Percentiles rank a stretch among this genome's conserved stretches.
Conservation (phyloP, 768 basidiomycete genomes). For the Russula lepida region DNA sequence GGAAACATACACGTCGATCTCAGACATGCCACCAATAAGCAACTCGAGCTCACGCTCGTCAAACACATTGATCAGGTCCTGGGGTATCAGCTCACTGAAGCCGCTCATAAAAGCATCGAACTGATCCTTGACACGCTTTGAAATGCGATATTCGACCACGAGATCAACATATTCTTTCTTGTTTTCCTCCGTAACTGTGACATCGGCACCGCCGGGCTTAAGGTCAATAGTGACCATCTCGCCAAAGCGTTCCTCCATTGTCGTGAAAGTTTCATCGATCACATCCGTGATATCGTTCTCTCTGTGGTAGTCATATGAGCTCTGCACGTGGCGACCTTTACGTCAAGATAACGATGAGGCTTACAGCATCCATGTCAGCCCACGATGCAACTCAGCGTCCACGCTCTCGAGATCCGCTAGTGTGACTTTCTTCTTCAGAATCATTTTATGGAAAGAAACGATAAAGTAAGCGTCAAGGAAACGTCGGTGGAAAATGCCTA, state of each 20-base stretch:
- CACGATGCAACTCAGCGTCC: conserved; percentile 89
- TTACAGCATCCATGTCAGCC: conserved; percentile 98
- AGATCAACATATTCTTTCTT: conserved; percentile 97
- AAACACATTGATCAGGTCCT: conserved; percentile 96
- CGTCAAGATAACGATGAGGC: conserved; percentile 28
- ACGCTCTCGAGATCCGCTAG: conserved; percentile 93
- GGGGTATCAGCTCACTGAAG: conserved; percentile 97
- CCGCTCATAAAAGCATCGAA: conserved; percentile 99
- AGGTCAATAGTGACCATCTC: conserved; percentile 97
- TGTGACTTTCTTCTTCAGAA: conserved; percentile 94
- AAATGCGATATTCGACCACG: conserved; percentile 96
- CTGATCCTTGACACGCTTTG: conserved; percentile 94
- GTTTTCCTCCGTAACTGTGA: conserved; percentile 91
- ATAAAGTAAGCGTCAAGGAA: conserved; percentile 99
- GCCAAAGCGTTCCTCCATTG: conserved; percentile 95
- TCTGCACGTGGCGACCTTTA: conserved; percentile 2
- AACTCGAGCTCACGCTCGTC: conserved; percentile 97
- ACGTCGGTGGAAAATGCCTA: conserved; percentile 97
- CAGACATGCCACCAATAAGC: conserved; percentile 98
- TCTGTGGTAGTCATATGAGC: conserved; percentile 34
- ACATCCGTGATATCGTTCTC: conserved; percentile 98
- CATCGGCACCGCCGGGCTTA: conserved; percentile 77
- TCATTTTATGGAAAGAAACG: conserved; percentile 99
- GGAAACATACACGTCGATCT: conserved; percentile 89
- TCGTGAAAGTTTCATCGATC: conserved; percentile 96